phyloP scores from a whole-genome alignment of 1,139 yeast genomes.

The Insectozyma bohioensis region DNA sequence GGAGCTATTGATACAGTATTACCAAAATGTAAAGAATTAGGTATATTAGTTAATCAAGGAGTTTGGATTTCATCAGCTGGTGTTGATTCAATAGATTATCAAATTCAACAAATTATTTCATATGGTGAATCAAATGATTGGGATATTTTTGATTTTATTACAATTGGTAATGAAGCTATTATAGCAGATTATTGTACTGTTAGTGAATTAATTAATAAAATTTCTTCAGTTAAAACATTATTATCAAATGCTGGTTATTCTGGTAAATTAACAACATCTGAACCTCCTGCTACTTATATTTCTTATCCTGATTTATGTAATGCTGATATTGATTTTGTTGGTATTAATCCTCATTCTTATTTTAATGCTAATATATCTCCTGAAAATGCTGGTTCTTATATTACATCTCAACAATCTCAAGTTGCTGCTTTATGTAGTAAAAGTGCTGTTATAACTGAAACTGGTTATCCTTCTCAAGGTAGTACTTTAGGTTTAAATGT shows the following conservation, averaged over 20 bases:
- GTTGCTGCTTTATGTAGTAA: slow-evolving; percentile 54
- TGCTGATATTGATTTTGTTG: slow-evolving; percentile 73
- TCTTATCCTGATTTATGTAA: slow-evolving; percentile 63
- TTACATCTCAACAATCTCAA: slow-evolving; percentile 56
- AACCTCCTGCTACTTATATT: slow-evolving; percentile 78
- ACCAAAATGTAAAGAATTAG: slow-evolving; percentile 59
- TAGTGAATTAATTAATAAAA: slow-evolving; percentile 58
- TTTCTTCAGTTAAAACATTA: slow-evolving; percentile 56
- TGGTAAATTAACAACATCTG: slow-evolving; percentile 81
- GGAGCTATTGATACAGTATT: slow-evolving; percentile 62
- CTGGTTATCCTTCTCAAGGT: slow-evolving; percentile 88
- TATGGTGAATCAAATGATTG: slow-evolving; percentile 57
- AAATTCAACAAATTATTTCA: slow-evolving; percentile 54
- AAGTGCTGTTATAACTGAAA: slow-evolving; percentile 66
- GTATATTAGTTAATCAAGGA: slow-evolving; percentile 80
- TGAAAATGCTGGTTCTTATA: slow-evolving; percentile 68
- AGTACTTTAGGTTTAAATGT: slow-evolving; percentile 66
- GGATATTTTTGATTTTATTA: slow-evolving; percentile 69
- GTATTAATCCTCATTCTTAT: slow-evolving; percentile 85
- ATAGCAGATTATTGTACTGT: slow-evolving; percentile 60
- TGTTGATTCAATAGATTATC: slow-evolving; percentile 63
- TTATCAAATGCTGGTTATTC: slow-evolving; percentile 68
- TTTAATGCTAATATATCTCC: slow-evolving; percentile 67
- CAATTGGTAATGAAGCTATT: slow-evolving; percentile 88
- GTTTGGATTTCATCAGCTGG: slow-evolving; percentile 72